Base-by-base conservation (phyloP, 768 basidiomycete genomes). In the Trametes gibbosa region DNA sequence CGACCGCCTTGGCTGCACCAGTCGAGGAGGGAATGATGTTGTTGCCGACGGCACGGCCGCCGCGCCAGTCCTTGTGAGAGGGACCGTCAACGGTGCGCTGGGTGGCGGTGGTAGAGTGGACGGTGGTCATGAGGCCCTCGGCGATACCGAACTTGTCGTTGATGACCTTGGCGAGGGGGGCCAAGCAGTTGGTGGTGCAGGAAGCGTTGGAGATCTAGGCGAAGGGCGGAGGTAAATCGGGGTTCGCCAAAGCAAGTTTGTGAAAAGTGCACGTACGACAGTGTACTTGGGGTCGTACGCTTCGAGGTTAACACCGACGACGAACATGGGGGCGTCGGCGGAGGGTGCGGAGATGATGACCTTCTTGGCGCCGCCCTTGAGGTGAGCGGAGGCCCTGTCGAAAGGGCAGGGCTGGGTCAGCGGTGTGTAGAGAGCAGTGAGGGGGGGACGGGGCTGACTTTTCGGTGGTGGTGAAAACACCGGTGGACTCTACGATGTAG, bases 1-100 rank as follows among this genome's bases (percentile, higher is more conserved):
- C 95, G 72, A 96, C 94, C 64, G 95, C 95, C 85, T 98, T 99
- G 75, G 96, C 96, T 64, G 96, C 96, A 77, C 96, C 96, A 66
- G 96, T 98, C 67, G 95, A 96, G 23, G 95, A 97, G 50, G 96
- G 96, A 73, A 99, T 99, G 79, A 99, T 98, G 85, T 99, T 99
- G 81, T 90, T 90, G 77, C 87, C 89, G 65, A 95, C 94, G 69
- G 87, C 86, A 78, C 96, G 96, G 64, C 94, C 94, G 72, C 94
- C 94, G 73, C 94, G 92, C 94, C 94, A 96, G 80, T 96, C 94
- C 81, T 95, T 98, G 82, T 83, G 72, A 48, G 94, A 96, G 45
- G 93, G 93, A 51, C 93, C 95, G 66, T 97, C 95, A 69, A 94
- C 92, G 61, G 92, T 92, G 84, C 92, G 93, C 75, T 94, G 91